Evolutionary conservation across 2,329 filamentous ascomycete species (phyloP), one percentile per base, ranked within the genome.

Genomic region (Curvularia hawaiiensis): DNA sequence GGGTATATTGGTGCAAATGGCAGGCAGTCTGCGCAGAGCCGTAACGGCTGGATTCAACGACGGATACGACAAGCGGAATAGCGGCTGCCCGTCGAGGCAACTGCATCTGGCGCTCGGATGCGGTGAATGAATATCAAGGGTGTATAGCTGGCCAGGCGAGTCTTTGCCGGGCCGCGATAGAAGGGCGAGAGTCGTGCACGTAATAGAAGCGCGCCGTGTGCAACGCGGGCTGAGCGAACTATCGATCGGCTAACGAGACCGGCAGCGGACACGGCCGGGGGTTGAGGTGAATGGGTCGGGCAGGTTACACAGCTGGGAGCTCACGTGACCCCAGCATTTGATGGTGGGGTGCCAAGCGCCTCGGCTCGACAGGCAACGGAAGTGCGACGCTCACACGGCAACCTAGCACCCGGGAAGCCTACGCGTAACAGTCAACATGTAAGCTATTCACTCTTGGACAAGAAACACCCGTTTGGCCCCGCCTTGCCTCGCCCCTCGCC

Each of bases 361-460:
- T 55, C 35, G 51, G 51, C 26, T 39, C 35, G 49, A 38, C 54
- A 45, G 54, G 47, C 60, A 56, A 50, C 56, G 54, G 51, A 57
- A 58, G 62, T 56, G 62, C 64, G 60, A 59, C 54, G 10, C 47
- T 39, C 48, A 49, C 50, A 66, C 50, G 58, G 57, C 57, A 45
- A 56, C 51, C 59, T 51, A 57, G 50, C 55, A 33, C 40, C 43
- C 38, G 58, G 48, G 54, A 57, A 45, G 51, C 43, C 47, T 54
- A 52, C 54, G 45, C 35, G 41, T 47, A 52, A 50, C 52, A 48
- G 46, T 26, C 52, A 61, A 33, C 47, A 47, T 39, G 52, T 45
- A 50, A 46, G 31, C 52, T 48, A 46, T 57, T 54, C 41, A 40
- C 51, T 33, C 11, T 30, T 31, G n/a, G 40, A 26, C 40, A 31